Percentiles rank a stretch among this genome's conserved stretches.
These are phyloP conservation scores for Cercospora canescens DNA, from an alignment of 2,329 filamentous ascomycete genomes.

Conservation along the genomic window DNA sequence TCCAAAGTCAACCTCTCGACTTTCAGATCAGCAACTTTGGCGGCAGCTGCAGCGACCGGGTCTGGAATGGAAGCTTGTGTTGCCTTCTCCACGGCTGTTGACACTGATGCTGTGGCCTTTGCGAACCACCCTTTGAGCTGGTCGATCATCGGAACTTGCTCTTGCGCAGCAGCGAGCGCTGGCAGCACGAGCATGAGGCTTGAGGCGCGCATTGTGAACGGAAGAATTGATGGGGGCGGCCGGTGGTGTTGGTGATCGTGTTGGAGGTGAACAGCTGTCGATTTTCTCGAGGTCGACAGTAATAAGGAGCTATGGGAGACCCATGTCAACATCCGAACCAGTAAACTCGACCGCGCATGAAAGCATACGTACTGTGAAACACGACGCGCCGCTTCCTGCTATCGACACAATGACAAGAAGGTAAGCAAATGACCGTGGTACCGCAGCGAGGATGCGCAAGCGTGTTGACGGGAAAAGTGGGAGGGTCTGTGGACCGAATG, in stretches of 20 bases:
- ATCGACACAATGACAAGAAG: not conserved
- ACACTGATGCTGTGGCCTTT: slow-evolving; percentile 57
- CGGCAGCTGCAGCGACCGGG: slow-evolving; percentile 35
- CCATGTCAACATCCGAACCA: not conserved
- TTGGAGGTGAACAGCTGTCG: not conserved
- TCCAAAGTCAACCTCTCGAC: slow-evolving; percentile 63
- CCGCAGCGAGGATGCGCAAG: not conserved
- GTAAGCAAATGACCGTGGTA: not conserved
- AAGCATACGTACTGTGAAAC: slow-evolving; percentile 1
- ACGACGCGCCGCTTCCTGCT: not conserved
- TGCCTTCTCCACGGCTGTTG: slow-evolving; percentile 54
- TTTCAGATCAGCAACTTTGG: slow-evolving; percentile 53
- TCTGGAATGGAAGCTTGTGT: slow-evolving; percentile 50
- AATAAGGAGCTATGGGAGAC: slow-evolving; percentile 11
- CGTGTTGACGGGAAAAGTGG: not conserved
- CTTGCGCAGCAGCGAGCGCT: slow-evolving; percentile 53
- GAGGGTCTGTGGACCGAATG: not conserved
- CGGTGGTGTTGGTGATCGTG: not conserved
- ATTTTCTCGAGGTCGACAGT: not conserved
- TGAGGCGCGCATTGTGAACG: slow-evolving; percentile 52
- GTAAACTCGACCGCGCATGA: not conserved
- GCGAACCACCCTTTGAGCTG: slow-evolving; percentile 57
- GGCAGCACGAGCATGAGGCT: slow-evolving; percentile 54
- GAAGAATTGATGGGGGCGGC: not conserved
- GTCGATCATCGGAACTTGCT: slow-evolving; percentile 63